These are phyloP conservation scores for Trypanosoma mega DNA, from an alignment of 208 protist species.

Conservation along the genomic window DNA sequence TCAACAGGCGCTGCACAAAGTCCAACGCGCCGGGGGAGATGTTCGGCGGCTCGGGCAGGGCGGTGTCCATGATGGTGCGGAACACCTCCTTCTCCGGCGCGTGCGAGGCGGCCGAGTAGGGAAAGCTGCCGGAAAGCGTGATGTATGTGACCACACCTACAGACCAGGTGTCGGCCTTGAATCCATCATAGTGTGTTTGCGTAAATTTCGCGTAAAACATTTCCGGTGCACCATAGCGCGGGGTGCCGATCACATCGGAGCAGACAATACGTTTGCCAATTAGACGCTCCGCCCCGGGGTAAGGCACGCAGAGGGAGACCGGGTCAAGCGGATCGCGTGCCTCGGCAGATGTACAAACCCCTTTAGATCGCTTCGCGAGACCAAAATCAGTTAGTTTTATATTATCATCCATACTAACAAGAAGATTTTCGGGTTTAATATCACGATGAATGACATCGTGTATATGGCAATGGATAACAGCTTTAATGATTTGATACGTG, in stretches of 20 bases:
- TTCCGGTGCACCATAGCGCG: conserved; percentile 88
- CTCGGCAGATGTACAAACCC: conserved; percentile 65
- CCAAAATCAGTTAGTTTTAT: conserved; percentile 93
- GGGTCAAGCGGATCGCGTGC: conserved; percentile 64
- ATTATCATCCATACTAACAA: conserved; percentile 83
- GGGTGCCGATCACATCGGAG: conserved; percentile 89
- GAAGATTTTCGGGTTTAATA: conserved; percentile 92
- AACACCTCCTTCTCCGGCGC: conserved; percentile 92
- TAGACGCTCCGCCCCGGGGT: conserved; percentile 74
- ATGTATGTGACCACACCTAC: conserved; percentile 97
- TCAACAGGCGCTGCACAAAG: conserved; percentile 84
- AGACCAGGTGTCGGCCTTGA: conserved; percentile 95
- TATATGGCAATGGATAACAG: conserved; percentile 88
- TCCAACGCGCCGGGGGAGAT: conserved; percentile 69
- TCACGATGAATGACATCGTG: conserved; percentile 92
- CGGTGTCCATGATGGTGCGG: conserved; percentile 83
- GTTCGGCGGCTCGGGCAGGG: conserved; percentile 67
- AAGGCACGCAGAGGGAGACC: conserved; percentile 73
- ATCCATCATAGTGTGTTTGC: conserved; percentile 92
- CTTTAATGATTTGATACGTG: conserved; percentile 90
- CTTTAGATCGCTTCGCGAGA: conserved; percentile 77
- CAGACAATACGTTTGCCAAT: conserved; percentile 82
- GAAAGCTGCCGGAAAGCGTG: conserved; percentile 95
- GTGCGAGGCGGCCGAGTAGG: conserved; percentile 91
- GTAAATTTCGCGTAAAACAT: conserved; percentile 94